Percentiles rank a stretch among this genome's conserved stretches.
Conservation (phyloP, 2,329 filamentous ascomycete genomes). For the Claviceps fusiformis region DNA sequence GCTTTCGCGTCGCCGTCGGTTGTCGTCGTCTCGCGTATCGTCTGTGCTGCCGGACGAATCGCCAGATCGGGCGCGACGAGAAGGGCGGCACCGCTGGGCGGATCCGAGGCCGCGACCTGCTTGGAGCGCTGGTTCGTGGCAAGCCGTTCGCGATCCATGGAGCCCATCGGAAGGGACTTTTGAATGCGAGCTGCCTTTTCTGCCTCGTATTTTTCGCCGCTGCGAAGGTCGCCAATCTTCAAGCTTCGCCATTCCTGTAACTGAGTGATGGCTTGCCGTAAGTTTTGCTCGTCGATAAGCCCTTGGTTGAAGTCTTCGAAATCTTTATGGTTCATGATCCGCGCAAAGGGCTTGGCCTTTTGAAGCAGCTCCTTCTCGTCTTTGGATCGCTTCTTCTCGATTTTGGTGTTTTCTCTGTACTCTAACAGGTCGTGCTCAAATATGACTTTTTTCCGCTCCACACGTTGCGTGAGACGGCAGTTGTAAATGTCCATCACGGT, state of each 20-base stretch:
- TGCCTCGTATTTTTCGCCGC: conserved; percentile 82
- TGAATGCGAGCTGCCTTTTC: conserved; percentile 72
- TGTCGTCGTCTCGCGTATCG: conserved; percentile 22
- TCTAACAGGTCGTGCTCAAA: conserved; percentile 92
- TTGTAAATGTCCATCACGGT: conserved; percentile 99
- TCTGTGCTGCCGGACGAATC: conserved; percentile 33
- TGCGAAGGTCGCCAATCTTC: conserved; percentile 70
- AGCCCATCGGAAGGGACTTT: conserved; percentile 56
- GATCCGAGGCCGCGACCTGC: conserved; percentile 53
- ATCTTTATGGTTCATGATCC: conserved; percentile 91
- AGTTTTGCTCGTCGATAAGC: conserved; percentile 77
- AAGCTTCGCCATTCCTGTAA: conserved; percentile 86
- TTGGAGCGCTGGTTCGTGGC: conserved; percentile 57
- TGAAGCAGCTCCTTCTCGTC: conserved; percentile 85
- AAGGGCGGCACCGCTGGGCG: conserved; percentile 59
- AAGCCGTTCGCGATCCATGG: conserved; percentile 69
- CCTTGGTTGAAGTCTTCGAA: conserved; percentile 78
- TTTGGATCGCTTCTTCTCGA: conserved; percentile 91
- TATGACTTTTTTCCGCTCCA: conserved; percentile 89
- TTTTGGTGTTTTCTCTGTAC: conserved; percentile 77
- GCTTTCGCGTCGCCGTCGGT: conserved; percentile 40
- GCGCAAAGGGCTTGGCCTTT: conserved; percentile 88
- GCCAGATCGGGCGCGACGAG: conserved; percentile 70
- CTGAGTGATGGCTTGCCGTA: conserved; percentile 78
- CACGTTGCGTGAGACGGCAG: conserved; percentile 72